Percentiles rank a stretch among this genome's conserved stretches.
These are phyloP conservation scores for Psilocybe cubensis DNA, from an alignment of 768 basidiomycete genomes.

Conservation along the genomic window DNA sequence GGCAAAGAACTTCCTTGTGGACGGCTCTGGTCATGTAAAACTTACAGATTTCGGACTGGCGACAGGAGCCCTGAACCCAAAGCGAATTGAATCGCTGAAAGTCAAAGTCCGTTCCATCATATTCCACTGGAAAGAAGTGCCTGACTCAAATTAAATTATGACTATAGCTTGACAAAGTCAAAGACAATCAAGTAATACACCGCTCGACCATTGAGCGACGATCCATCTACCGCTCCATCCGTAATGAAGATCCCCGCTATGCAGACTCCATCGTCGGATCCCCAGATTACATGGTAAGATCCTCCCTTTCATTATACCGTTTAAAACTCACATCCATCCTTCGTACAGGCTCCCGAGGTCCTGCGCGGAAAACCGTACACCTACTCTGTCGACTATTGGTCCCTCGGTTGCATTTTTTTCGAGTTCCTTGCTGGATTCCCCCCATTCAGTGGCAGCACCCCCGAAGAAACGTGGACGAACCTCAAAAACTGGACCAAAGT, in stretches of 20 bases:
- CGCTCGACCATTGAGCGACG: constrained; percentile 94
- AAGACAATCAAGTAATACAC: constrained; percentile 88
- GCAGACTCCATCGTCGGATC: constrained; percentile 98
- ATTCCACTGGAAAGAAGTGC: background rate
- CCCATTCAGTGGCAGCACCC: constrained; percentile 93
- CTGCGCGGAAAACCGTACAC: constrained; percentile 94
- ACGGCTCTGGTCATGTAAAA: constrained; percentile 95
- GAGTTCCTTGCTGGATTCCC: constrained; percentile 98
- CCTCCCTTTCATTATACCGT: background rate
- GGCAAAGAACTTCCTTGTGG: constrained; percentile 91
- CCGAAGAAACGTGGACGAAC: constrained; percentile 99
- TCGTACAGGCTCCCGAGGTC: constrained; percentile 75
- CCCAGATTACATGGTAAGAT: constrained; percentile 91
- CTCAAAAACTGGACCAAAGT: constrained; percentile 97
- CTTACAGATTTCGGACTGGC: constrained; percentile 97
- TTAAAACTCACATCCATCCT: background rate
- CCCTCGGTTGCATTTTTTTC: constrained; percentile 96
- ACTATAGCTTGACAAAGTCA: constrained; percentile 89
- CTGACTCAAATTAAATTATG: background rate
- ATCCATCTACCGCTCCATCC: constrained; percentile 91
- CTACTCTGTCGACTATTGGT: constrained; percentile 98
- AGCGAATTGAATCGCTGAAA: constrained; percentile 92
- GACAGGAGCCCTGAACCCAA: constrained; percentile 94
- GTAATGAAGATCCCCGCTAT: constrained; percentile 88
- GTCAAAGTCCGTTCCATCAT: constrained; percentile 63